phyloP scores from a whole-genome alignment of 176 grass and related monocot genomes.

The Aechmea fasciata region DNA sequence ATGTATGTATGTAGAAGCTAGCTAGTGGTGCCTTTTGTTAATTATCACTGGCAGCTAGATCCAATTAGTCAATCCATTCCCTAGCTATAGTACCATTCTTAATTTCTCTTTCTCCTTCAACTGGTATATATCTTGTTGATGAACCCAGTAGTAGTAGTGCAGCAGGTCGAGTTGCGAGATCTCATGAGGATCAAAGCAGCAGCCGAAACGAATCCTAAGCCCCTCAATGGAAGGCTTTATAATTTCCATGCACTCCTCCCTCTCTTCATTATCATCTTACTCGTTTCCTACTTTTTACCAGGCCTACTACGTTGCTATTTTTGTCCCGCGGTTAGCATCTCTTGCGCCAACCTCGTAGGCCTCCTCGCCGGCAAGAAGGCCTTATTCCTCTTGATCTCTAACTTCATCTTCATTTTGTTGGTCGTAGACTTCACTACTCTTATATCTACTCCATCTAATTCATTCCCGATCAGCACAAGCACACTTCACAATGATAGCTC shows the following conservation, averaged over 20 bases:
- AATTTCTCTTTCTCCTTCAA: neutral
- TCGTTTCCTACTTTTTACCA: neutral
- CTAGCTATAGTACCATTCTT: too few relatives aligned
- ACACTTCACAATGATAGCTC: neutral
- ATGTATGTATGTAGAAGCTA: neutral
- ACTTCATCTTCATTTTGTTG: neutral
- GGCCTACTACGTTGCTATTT: neutral
- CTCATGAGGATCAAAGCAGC: neutral
- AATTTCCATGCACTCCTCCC: neutral
- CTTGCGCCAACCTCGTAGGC: neutral
- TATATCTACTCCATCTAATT: neutral
- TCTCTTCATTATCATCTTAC: neutral
- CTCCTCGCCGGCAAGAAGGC: neutral
- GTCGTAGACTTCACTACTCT: neutral
- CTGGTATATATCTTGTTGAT: neutral
- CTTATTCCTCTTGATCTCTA: neutral
- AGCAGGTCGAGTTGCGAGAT: neutral
- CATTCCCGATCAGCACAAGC: neutral
- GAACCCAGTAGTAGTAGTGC: neutral
- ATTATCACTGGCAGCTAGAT: neutral
- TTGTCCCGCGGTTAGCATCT: neutral
- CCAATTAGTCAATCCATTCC: neutral
- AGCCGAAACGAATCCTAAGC: neutral
- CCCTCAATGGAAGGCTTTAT: neutral
- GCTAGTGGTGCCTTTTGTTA: neutral